A percentile compares a stretch with the other conserved stretches of the same genome.
These are phyloP conservation scores for Calocera viscosa DNA, from an alignment of 768 basidiomycete species.

Conservation along the genomic window DNA sequence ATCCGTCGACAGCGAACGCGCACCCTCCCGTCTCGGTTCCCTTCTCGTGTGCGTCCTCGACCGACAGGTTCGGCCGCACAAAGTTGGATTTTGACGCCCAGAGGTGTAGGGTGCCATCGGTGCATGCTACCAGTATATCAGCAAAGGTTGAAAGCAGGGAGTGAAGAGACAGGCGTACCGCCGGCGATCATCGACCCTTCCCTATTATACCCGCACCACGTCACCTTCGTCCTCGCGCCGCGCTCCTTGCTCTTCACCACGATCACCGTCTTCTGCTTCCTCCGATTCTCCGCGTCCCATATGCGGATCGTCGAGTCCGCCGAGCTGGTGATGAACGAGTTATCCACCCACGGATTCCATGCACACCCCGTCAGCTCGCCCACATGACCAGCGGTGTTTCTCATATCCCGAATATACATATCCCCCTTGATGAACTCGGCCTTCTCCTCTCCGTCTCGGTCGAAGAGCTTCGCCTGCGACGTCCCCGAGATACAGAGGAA, in stretches of 20 bases:
- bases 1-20: constrained; percentile 78
- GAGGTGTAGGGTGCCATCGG: constrained; percentile 85
- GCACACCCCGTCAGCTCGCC: constrained; percentile 77
- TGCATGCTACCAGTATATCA: constrained; percentile 46
- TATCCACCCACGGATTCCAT: constrained; percentile 83
- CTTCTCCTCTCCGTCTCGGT: constrained; percentile 87
- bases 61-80: constrained; percentile 73
- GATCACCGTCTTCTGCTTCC: constrained; percentile 91
- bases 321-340: constrained; percentile 83
- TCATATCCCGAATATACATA: constrained; percentile 97
- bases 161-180: constrained; percentile 45
- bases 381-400: constrained; percentile 94
- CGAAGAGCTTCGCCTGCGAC: constrained; percentile 74
- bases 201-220: constrained; percentile 69
- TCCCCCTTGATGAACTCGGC: constrained; percentile 71
- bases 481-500: constrained; percentile 85
- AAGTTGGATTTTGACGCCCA: constrained; percentile 91
- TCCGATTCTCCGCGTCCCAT: constrained; percentile 86
- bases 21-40: constrained; percentile 77
- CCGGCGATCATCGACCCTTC: constrained; percentile 86
- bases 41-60: constrained; percentile 80
- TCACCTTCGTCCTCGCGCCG: constrained; percentile 86
- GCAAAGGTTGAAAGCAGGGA: constrained; percentile 8
- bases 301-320: constrained; percentile 92
- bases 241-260: constrained; percentile 94